Evolutionary conservation across 2,329 filamentous ascomycete species (phyloP), one percentile per base, ranked within the genome.

Genomic region (Stachybotrys echinatus): DNA sequence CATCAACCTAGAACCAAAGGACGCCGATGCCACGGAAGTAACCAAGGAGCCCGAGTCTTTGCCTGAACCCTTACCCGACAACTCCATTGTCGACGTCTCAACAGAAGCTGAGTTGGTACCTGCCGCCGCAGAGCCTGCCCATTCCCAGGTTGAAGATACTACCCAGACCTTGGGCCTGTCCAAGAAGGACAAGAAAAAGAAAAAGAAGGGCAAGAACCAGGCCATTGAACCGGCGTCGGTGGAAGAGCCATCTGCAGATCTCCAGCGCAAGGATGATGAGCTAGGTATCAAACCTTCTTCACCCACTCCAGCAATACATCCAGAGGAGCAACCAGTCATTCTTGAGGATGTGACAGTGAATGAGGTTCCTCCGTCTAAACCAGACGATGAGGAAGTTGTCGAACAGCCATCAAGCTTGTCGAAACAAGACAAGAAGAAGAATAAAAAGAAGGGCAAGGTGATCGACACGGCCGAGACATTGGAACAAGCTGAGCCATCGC

Each of bases 131-230:
- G 27, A 34, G n/a, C 27, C 27, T 34, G 14, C 27, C 27, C 27
- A 5, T 34, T 5, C 27, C 27, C 27, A 8, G 14, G 14, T 14
- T 14, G 27, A 34, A 34, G 27, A 34, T 14, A 5, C 14, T 34
- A 5, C 14, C 10, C 14, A 8, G 27, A 34, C 10, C 14, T 8
- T 34, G 27, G 52, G 49, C 17, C 49, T 54, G 12, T 55, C 54
- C 4, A 59, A 58, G 48, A 57, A 55, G 22, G 27, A 34, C 27
- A 34, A 34, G 27, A 58, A 58, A 45, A 53, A 23, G 42, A 55
- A 45, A 42, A 49, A 47, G 50, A 54, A 43, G 47, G 23, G 18
- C 12, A 52, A 23, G 57, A 57, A 48, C 47, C 34, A 48, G 17
- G 27, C 5, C 27, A 8, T 14, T 34, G 27, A 34, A 14, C 27